A percentile compares a stretch with the other conserved stretches of the same genome.
These are phyloP conservation scores for Corrigiola litoralis DNA, from an alignment of 179 eudicot species.

Conservation along the genomic window DNA sequence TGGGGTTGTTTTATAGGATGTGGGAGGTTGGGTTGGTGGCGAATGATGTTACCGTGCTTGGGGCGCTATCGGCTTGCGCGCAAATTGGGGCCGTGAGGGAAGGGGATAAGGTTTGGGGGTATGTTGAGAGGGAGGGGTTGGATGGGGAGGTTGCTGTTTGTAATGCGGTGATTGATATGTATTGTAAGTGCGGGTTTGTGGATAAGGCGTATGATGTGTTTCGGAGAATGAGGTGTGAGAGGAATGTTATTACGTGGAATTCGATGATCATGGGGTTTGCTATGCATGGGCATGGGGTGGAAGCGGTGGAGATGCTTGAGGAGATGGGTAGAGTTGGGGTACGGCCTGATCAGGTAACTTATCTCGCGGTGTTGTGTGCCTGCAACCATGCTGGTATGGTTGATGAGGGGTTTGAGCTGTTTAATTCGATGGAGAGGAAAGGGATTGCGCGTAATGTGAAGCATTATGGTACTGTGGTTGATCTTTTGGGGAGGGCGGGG, in stretches of 20 bases:
- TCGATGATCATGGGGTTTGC: conserved; percentile 82
- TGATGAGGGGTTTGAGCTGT: conserved; percentile 59
- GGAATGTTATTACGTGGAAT: conserved; percentile 67
- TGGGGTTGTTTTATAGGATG: conserved; percentile 43
- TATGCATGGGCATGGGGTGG: conserved; percentile 56
- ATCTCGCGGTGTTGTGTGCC: conserved; percentile 60
- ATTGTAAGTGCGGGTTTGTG: conserved; percentile 70
- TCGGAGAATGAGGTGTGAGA: conserved; percentile 42
- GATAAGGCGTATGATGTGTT: conserved; percentile 58
- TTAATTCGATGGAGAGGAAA: conserved; percentile 39
- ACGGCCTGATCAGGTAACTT: conserved; percentile 48
- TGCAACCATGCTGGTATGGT: conserved; percentile 82
- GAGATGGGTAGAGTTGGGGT: conserved; percentile 37
- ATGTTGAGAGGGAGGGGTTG: conserved; percentile 25
- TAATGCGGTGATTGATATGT: conserved; percentile 80
- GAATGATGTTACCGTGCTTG: conserved; percentile 60
- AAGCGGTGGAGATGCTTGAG: conserved; percentile 56
- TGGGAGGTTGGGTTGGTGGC: conserved; percentile 36
- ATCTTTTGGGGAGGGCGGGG: conserved; percentile 79
- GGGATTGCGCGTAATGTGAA: conserved; percentile 53
- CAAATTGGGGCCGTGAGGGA: conserved; percentile 64
- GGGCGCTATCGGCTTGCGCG: conserved; percentile 74
- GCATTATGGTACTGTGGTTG: conserved; percentile 84
- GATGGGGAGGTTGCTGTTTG: conserved; percentile 54
- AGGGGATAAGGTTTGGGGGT: conserved; percentile 50